Base-by-base conservation (phyloP, 2,329 filamentous ascomycete genomes). In the Venturia effusa region DNA sequence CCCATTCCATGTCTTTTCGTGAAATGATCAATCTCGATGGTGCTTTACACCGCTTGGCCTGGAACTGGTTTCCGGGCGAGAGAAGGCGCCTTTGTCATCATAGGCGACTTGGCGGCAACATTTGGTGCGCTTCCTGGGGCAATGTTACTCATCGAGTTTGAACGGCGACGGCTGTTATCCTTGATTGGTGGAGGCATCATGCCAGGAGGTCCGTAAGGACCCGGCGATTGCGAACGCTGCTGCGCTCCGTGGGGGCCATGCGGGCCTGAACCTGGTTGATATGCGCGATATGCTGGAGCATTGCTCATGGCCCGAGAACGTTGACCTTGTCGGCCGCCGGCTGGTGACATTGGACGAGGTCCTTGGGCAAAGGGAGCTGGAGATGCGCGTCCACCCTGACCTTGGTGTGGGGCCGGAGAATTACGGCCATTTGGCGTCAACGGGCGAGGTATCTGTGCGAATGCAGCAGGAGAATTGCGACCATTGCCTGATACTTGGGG, bases 261-360 rank as follows among this genome's bases (percentile, higher is more conserved):
- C 10, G 51, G 51, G 27, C 51, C 51, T 57, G 27, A 30, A n/a
- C 51, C 51, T 8, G 68, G 69, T 22, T 72, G 69, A 65, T 73
- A 74, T 13, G 64, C 48, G n/a, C 41, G 24, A 41, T 64, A 64
- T 40, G 30, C 24, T 43, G 73, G 70, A 17, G 73, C 74, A 64
- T 75, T 76, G 70, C 74, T 75, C 66, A 74, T 73, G 13, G 74
- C 70, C 60, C 75, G 70, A 60, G 66, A 67, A 62, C 74, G 73
- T 57, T 57, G 51, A 24, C 37, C 59, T 34, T 64, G 61, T 57
- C 19, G 61, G 10, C 45, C 40, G 37, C 66, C 64, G 32, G 41
- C 61, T 54, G 61, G 55, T 43, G 57, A 45, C 57, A 57, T 59
- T 64, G 59, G 45, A 61, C 60, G 67, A 66, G 61, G 68, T 64